Evolutionary conservation across 768 basidiomycete species (phyloP).

Genomic region (Agaricus sinodeliciosus): DNA sequence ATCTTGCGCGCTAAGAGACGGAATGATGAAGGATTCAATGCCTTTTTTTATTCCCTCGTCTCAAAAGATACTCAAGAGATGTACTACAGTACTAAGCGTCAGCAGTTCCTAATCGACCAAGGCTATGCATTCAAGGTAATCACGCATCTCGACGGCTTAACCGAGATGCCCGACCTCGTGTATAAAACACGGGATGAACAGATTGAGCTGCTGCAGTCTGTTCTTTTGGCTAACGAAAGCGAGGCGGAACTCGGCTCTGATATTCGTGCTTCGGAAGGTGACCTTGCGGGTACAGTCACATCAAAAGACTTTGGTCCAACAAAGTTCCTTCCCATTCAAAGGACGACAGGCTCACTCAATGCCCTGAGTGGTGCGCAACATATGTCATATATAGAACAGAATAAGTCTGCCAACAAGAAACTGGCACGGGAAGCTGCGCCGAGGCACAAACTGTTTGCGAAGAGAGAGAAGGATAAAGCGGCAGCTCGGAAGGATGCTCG

Average conservation of each 20-base stretch:
- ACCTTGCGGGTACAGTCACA: conserved; percentile 79
- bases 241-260: conserved; percentile 86
- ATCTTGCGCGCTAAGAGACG: conserved; percentile 95
- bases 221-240: conserved; percentile 85
- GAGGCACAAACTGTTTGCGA: conserved; percentile 76
- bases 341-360: conserved; percentile 75
- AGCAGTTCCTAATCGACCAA: conserved; percentile 98
- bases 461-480: conserved; percentile 74
- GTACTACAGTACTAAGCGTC: conserved; percentile 98
- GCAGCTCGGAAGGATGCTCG: conserved; percentile 40
- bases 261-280: conserved; percentile 76
- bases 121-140: conserved; percentile 99
- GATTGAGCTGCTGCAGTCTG: conserved; percentile 92
- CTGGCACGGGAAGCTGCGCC: conserved; percentile 48
- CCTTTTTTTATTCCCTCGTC: conserved; percentile 98
- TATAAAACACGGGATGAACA: conserved; percentile 90
- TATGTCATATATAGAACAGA: conserved; percentile 91
- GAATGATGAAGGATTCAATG: conserved; percentile 99
- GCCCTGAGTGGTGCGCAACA: conserved; percentile 86
- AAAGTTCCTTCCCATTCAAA: conserved; percentile 61
- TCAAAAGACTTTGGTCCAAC: conserved; percentile 83
- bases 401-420: conserved; percentile 85
- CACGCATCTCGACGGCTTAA: conserved; percentile 91
- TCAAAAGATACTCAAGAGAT: conserved; percentile 99
- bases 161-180: conserved; percentile 80